A percentile compares a stretch with the other conserved stretches of the same genome.
Conservation (phyloP, 1,284 basidiomycete species). For the Cutaneotrichosporon cutaneum region DNA sequence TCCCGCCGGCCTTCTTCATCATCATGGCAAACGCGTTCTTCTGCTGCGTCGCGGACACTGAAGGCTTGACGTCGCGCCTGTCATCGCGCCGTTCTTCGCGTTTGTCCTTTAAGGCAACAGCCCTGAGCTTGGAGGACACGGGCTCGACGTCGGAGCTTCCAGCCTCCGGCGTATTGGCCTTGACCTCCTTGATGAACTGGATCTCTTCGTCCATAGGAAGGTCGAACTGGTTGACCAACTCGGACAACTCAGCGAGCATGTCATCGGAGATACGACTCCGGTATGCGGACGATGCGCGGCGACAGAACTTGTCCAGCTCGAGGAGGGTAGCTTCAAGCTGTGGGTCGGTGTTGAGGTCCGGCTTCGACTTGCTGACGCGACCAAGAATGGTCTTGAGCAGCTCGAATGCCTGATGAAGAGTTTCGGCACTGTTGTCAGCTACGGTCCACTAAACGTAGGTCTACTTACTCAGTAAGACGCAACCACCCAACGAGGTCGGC, state of each 20-base stretch:
- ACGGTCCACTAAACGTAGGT: neutral
- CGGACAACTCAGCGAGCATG: conserved; percentile 50
- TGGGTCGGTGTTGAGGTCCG: conserved; percentile 33
- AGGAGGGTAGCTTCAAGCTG: conserved; percentile 34
- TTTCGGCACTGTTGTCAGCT: conserved; percentile 60
- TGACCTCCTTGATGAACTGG: conserved; percentile 31
- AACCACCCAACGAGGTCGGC: conserved; percentile 79
- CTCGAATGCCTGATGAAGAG: conserved; percentile 80
- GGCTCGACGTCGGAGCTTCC: conserved; percentile 1
- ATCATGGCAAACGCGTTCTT: conserved; percentile 50
- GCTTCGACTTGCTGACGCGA: conserved; percentile 49
- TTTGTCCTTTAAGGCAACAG: neutral
- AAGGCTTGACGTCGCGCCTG: conserved; percentile 10
- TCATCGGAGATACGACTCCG: conserved; percentile 49
- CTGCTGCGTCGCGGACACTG: conserved; percentile 12
- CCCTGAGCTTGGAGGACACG: conserved; percentile 6
- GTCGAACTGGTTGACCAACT: conserved; percentile 46
- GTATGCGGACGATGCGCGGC: conserved; percentile 42
- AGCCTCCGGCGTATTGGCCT: conserved; percentile 3
- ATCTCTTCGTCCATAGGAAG: conserved; percentile 46
- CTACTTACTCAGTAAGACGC: conserved; percentile 70
- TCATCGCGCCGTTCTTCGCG: neutral
- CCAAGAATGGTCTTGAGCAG: conserved; percentile 73
- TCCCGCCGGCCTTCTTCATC: conserved; percentile 44
- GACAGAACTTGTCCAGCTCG: conserved; percentile 51